phyloP scores from a whole-genome alignment of 2,329 filamentous ascomycete genomes.

The Trichoderma semiorbis region DNA sequence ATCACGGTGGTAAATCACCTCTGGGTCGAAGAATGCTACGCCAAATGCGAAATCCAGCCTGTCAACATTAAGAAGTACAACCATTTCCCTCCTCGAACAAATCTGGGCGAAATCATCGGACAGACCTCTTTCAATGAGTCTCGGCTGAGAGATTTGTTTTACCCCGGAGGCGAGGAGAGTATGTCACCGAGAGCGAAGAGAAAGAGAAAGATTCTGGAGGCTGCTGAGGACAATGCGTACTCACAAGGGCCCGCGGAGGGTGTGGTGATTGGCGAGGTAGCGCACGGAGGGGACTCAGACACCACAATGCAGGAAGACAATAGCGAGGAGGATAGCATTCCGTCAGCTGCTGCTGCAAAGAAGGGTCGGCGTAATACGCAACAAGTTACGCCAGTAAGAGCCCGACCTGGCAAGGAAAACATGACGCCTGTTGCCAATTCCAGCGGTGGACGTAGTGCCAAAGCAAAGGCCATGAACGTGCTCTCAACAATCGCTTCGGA shows the following conservation, averaged over 20 bases:
- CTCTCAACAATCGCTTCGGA: slow-evolving; percentile 77
- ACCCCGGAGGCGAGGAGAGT: slow-evolving; percentile 56
- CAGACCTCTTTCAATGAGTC: slow-evolving; percentile 74
- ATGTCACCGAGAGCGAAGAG: slow-evolving; percentile 42
- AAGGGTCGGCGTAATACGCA: slow-evolving; percentile 17
- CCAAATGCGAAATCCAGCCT: slow-evolving; percentile 73
- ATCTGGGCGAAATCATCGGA: slow-evolving; percentile 88
- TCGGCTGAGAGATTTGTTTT: slow-evolving; percentile 63
- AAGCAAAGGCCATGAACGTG: slow-evolving; percentile 74
- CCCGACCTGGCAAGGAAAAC: slow-evolving; percentile 67
- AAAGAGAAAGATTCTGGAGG: slow-evolving; percentile 49
- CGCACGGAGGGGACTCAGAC: slow-evolving; percentile 39
- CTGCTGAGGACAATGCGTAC: slow-evolving; percentile 50
- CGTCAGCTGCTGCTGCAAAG: neutral
- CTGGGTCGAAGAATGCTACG: slow-evolving; percentile 97
- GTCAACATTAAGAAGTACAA: slow-evolving; percentile 73
- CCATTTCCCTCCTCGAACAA: slow-evolving; percentile 83
- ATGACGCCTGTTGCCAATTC: slow-evolving; percentile 67
- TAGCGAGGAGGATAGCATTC: slow-evolving; percentile 30
- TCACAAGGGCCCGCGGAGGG: slow-evolving; percentile 46
- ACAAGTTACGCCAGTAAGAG: slow-evolving; percentile 39
- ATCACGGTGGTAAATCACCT: slow-evolving; percentile 89
- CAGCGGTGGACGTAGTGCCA: slow-evolving; percentile 79
- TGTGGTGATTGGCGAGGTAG: slow-evolving; percentile 41
- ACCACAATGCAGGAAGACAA: slow-evolving; percentile 45